Base-by-base conservation (phyloP, 2,329 filamentous ascomycete genomes). In the Phoma sp. region DNA sequence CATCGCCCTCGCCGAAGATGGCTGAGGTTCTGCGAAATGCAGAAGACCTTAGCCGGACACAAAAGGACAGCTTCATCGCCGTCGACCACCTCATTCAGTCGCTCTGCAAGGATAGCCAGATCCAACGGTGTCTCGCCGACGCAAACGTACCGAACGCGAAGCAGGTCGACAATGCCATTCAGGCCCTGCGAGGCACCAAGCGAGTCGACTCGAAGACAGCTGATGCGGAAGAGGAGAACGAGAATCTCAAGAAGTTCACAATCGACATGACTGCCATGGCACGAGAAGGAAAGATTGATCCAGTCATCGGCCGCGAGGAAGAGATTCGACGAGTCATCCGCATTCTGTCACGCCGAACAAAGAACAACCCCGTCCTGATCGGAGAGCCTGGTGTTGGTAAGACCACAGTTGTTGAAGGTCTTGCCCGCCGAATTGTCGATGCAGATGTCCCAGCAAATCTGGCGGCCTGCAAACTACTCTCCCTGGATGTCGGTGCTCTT, bases 381-480 rank as follows among this genome's bases (percentile, higher is more conserved):
- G 95, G 95, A 79, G 93, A 98, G 73, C 93, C 95, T 32, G 95
- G 95, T 87, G 95, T 98, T 23, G 95, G 95, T 72, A 99, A 99
- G 82, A 99, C 95, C 4, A 97, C 95, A 4, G 93, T 99, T 52
- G 92, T 98, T 44, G 95, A 99, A 79, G 95, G 95, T 68, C 83
- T 99, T 55, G 95, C 95, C 27, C 91, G 93, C 74, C 89, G 95
- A 46, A 98, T 99, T 58, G 92, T 97, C 79, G 96, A 98, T 70
- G 88, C 90, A 55, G 95, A 99, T 81, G 92, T 99, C 3, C 95
- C 95, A 32, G 92, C 96, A 73, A 97, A 97, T 68, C 82, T 99
- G 49, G 92, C 95, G 47, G 88, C 91, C 55, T 99, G 95, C 84
- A 95, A 90, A 75, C 83, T 99, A 56, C 87, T 99, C 52, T 97